phyloP scores from a whole-genome alignment of 305 asterid species.

The Andrographis paniculata region DNA sequence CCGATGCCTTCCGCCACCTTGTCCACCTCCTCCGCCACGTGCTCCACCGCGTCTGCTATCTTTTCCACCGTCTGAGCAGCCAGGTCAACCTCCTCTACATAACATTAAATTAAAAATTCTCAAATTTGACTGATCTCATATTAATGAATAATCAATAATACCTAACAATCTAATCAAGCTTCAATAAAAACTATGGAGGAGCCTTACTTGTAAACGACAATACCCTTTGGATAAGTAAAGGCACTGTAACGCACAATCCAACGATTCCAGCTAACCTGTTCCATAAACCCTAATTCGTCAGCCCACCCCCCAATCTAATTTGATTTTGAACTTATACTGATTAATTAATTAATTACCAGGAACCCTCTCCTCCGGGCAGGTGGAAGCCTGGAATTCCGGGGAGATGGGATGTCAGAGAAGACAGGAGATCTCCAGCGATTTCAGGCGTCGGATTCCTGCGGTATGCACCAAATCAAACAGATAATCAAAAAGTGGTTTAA shows the following conservation, averaged over 20 bases:
- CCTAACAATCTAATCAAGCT: too few relatives aligned
- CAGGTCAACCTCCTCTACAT: conserved; percentile 34
- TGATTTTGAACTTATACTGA: too few relatives aligned
- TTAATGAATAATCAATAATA: too few relatives aligned
- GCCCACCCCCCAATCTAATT: not conserved
- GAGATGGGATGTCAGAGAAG: too few relatives aligned
- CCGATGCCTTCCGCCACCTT: conserved; percentile 32
- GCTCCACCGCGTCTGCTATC: conserved; percentile 31
- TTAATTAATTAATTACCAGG: too few relatives aligned
- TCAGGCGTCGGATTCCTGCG: too few relatives aligned
- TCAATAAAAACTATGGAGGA: not conserved
- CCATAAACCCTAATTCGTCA: not conserved
- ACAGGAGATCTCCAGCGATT: too few relatives aligned
- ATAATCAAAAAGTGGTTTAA: too few relatives aligned
- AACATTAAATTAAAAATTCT: too few relatives aligned
- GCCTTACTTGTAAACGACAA: conserved; percentile 23
- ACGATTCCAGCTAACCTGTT: conserved; percentile 20
- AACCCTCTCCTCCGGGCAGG: not conserved
- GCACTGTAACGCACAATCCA: conserved; percentile 21
- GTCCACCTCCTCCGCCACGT: conserved; percentile 37
- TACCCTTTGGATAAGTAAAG: conserved; percentile 25
- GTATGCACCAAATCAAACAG: too few relatives aligned
- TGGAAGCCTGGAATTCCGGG: too few relatives aligned
- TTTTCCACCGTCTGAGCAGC: conserved; percentile 34
- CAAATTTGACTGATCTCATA: too few relatives aligned